Evolutionary conservation across 495 filamentous ascomycete genomes (phyloP).

Genomic region (Podospora anserina): DNA sequence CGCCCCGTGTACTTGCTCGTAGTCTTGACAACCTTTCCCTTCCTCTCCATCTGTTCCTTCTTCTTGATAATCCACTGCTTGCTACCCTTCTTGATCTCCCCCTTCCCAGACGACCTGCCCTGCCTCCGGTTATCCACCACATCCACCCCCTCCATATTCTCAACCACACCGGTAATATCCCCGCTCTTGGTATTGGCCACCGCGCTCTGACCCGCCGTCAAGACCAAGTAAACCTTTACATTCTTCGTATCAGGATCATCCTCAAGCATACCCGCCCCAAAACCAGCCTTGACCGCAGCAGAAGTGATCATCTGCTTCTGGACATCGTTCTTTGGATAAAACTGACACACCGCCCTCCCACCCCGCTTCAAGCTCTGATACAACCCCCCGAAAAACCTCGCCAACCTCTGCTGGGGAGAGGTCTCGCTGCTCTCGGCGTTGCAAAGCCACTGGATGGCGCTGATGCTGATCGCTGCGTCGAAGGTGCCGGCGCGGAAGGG

Average conservation of each 20-base stretch:
- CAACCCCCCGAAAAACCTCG: constrained; percentile 87
- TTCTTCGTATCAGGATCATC: constrained; percentile 97
- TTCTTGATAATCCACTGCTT: constrained; percentile 90
- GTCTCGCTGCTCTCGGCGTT: constrained; percentile 89
- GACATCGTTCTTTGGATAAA: constrained; percentile 92
- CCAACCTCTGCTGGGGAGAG: constrained; percentile 66
- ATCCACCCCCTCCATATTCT: constrained; percentile 84
- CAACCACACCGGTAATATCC: constrained; percentile 83
- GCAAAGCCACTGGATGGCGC: constrained; percentile 95
- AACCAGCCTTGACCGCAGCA: constrained; percentile 88
- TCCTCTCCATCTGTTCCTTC: constrained; percentile 91
- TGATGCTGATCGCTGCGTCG: constrained; percentile 92
- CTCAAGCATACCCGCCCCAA: constrained; percentile 90
- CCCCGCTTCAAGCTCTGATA: constrained; percentile 81
- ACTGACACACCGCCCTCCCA: constrained; percentile 90
- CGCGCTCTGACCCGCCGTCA: constrained; percentile 77
- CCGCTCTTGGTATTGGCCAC: constrained; percentile 53
- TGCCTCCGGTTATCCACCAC: constrained; percentile 68
- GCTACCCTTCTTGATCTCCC: constrained; percentile 68
- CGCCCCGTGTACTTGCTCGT: constrained; percentile 90
- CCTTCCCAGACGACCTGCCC: constrained; percentile 42
- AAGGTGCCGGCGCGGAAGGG: constrained; percentile 91
- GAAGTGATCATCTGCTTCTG: constrained; percentile 87
- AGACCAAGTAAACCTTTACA: constrained; percentile 85
- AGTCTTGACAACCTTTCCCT: constrained; percentile 89